These are phyloP conservation scores for Amylostereum chailletii DNA, from an alignment of 1,284 basidiomycete genomes.

Conservation along the genomic window DNA sequence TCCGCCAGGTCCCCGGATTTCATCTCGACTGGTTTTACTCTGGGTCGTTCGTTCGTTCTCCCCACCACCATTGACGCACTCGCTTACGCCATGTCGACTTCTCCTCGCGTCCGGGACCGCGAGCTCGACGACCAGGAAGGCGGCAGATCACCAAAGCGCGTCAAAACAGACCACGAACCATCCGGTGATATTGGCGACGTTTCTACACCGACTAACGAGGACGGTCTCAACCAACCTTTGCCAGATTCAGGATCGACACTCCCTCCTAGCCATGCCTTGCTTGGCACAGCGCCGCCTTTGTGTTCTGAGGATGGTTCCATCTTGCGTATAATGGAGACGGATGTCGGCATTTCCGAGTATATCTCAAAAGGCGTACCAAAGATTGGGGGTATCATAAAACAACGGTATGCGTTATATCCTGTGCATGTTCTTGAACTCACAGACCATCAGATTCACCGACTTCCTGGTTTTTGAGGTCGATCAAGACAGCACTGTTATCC, in stretches of 20 bases:
- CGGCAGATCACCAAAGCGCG: conserved; percentile 46
- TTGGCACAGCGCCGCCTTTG: conserved; percentile 47
- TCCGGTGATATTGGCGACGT: conserved; percentile 12
- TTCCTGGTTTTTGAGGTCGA: conserved; percentile 90
- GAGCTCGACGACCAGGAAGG: conserved; percentile 38
- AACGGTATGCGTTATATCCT: conserved; percentile 49
- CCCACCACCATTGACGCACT: no score
- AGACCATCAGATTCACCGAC: conserved; percentile 74
- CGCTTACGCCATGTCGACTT: conserved; percentile 12
- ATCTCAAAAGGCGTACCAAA: conserved; percentile 62
- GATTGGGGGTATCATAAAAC: conserved; percentile 90
- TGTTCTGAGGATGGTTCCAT: conserved; percentile 38
- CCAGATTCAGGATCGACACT: conserved; percentile 38
- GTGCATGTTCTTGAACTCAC: conserved; percentile 3
- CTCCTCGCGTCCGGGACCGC: conserved; percentile 35
- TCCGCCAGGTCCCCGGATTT: no score
- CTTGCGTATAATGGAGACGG: conserved; percentile 61
- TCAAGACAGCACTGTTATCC: conserved; percentile 68
- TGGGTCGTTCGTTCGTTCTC: no score
- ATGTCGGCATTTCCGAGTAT: conserved; percentile 91
- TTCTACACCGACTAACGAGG: conserved; percentile 10
- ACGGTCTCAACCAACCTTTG: conserved; percentile 3
- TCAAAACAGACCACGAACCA: conserved; percentile 32
- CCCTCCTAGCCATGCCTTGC: conserved; percentile 63
- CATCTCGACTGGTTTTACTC: no score